A percentile compares a stretch with the other conserved stretches of the same genome.
Evolutionary conservation across 495 filamentous ascomycete genomes (phyloP).

Genomic region (Aspergillus homomorphus): DNA sequence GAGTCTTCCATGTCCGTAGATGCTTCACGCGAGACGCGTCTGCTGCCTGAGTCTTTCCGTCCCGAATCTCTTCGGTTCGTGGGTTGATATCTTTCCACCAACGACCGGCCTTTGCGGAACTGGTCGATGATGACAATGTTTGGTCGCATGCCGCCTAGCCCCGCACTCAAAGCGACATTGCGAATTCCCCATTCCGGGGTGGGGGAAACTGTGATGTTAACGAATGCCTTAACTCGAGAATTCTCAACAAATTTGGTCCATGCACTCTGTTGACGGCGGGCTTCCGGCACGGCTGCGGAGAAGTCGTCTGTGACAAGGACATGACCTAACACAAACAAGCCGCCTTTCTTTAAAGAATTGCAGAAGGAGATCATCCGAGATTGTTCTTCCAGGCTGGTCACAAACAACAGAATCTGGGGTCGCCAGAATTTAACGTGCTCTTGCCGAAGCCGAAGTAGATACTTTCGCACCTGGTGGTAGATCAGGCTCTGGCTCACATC

Average conservation of each 20-base stretch:
- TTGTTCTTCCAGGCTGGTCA: conserved; percentile 75
- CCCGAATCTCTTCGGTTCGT: background rate
- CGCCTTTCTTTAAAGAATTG: conserved; percentile 86
- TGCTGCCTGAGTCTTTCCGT: conserved; percentile 26
- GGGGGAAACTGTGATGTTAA: conserved; percentile 79
- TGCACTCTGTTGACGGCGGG: conserved; percentile 71
- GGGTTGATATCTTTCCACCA: conserved; percentile 44
- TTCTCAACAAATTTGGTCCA: conserved; percentile 87
- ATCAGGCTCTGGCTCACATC: conserved; percentile 88
- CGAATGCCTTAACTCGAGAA: conserved; percentile 85
- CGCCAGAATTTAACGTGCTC: conserved; percentile 94
- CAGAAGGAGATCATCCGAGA: conserved; percentile 85
- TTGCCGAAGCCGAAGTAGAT: conserved; percentile 73
- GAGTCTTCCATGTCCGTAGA: conserved; percentile 13
- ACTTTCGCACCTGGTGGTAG: conserved; percentile 89
- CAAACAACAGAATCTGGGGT: conserved; percentile 78
- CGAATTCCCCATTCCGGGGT: conserved; percentile 81
- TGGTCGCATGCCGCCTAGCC: conserved; percentile 85
- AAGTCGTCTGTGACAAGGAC: conserved; percentile 86
- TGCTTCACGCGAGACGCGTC: conserved; percentile 23
- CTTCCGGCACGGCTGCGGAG: conserved; percentile 71
- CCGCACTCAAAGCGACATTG: conserved; percentile 77
- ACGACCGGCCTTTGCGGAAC: conserved; percentile 52
- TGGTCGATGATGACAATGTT: conserved; percentile 84
- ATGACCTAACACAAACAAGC: conserved; percentile 80